Evolutionary conservation across 108 stramenopile species (phyloP), one percentile per base, ranked within the genome.

Genomic region (Skeletonema tropicum): DNA sequence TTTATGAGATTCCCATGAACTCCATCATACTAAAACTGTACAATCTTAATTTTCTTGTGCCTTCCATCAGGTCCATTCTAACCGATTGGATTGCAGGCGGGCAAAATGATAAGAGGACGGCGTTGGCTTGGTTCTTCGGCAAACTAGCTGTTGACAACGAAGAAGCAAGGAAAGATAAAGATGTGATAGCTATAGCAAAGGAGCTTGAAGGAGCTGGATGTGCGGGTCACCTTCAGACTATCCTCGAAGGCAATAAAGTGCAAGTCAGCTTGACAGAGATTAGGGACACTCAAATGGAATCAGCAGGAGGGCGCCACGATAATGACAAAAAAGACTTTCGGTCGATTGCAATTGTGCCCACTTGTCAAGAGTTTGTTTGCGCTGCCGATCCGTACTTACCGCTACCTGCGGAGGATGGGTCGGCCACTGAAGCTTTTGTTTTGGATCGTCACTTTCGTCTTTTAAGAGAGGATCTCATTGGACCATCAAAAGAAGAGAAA

Each of bases 321-420:
- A 72, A 72, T 38, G 61, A 65, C 29, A 65, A 63, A 30, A 29
- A 66, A 64, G 58, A 68, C 29, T 68, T 32, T 57, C 67, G 67
- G 2, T 68, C 67, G 0, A 68, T 68, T 57, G 13, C n/a, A 10
- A 68, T 68, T 30, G 52, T 68, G 12, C 67, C 67, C 13, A 55
- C 67, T 30, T 55, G 67, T 30, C 67, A 68, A 55, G 67, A 68
- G 7, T 68, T 49, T 49, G 52, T 68, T 29, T 49, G 52, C 17
- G 67, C 57, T 57, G 67, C 67, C 5, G 52, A 57, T 30, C 67
- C 67, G 17, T 68, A 68, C 52, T 15, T 68, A n/a, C 67, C 67
- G 17, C n/a, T 38, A n/a, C 67, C 67, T 31, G 13, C n/a, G 8
- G 26, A 55, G 14, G 33, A 68, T 15, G 67, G 52, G 17, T 30